A percentile compares a stretch with the other conserved stretches of the same genome.
These are phyloP conservation scores for Trichoderma virens DNA, from an alignment of 495 filamentous ascomycete genomes.

Conservation along the genomic window DNA sequence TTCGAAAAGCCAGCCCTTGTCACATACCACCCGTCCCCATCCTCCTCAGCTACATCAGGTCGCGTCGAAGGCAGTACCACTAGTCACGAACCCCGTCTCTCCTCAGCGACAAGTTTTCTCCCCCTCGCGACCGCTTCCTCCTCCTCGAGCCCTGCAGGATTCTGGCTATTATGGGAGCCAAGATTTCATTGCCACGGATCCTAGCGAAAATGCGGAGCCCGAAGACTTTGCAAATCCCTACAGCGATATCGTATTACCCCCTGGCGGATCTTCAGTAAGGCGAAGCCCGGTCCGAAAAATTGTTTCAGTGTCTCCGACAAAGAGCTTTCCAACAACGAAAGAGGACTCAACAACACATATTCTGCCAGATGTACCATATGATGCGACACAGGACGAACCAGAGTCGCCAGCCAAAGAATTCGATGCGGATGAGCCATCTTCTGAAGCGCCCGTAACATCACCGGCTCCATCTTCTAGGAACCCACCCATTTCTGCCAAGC, in stretches of 20 bases:
- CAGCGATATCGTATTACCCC: background rate
- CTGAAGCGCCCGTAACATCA: constrained; percentile 18
- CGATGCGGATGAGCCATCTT: constrained; percentile 12
- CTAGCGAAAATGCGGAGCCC: constrained; percentile 24
- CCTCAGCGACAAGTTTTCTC: constrained; percentile 14
- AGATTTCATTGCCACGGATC: constrained; percentile 20
- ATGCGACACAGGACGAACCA: background rate
- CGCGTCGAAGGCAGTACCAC: background rate
- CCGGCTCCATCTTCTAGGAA: background rate
- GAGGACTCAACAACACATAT: constrained; percentile 40
- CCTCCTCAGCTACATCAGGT: constrained; percentile 18
- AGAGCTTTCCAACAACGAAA: constrained; percentile 58
- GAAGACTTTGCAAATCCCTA: constrained; percentile 13
- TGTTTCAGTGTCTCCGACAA: constrained; percentile 11
- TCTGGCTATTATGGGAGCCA: constrained; percentile 79
- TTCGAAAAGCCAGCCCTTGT: constrained; percentile 37
- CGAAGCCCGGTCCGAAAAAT: background rate
- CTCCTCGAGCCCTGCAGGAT: constrained; percentile 34
- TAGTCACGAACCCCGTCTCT: constrained; percentile 7
- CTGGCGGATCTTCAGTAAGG: constrained; percentile 13
- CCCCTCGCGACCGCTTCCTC: constrained; percentile 14
- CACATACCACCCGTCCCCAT: constrained; percentile 25
- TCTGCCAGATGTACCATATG: constrained; percentile 4
- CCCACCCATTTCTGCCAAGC: constrained; percentile 11
- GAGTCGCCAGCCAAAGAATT: constrained; percentile 12